Percentiles rank a stretch among this genome's conserved stretches.
phyloP scores from a whole-genome alignment of 805 yeast species.

The Kodamaea lidongshanica region DNA sequence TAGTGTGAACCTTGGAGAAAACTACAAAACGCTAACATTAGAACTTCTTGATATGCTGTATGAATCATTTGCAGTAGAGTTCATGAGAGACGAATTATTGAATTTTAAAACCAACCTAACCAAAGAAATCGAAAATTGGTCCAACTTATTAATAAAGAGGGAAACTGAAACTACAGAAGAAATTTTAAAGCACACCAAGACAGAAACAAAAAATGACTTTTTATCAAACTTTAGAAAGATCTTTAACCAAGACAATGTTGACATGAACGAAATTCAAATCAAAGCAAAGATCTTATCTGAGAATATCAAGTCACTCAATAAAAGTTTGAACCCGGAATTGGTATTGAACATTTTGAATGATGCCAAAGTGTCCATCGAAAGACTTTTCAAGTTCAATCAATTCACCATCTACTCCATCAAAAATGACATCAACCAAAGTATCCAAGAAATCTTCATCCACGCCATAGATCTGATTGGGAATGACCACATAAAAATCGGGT shows the following conservation, averaged over 20 bases:
- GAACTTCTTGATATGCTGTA: constrained; percentile 38
- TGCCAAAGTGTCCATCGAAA: constrained; percentile 58
- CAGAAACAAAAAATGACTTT: constrained; percentile 30
- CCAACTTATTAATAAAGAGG: constrained; percentile 29
- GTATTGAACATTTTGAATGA: constrained; percentile 64
- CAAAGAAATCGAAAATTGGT: constrained; percentile 28
- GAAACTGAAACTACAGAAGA: constrained; percentile 45
- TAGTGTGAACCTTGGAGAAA: constrained; percentile 33
- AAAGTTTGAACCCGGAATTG: constrained; percentile 74
- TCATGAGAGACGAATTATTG: constrained; percentile 31
- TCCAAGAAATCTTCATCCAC: constrained; percentile 60
- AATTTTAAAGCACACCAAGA: constrained; percentile 45
- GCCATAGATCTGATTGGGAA: constrained; percentile 58
- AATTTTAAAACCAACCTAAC: constrained; percentile 22
- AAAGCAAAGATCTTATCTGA: constrained; percentile 69
- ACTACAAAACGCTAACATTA: constrained; percentile 24
- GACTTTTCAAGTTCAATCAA: constrained; percentile 37
- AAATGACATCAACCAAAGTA: constrained; percentile 32
- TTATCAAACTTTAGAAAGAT: constrained; percentile 21
- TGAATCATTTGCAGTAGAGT: constrained; percentile 37
- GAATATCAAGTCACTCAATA: constrained; percentile 68
- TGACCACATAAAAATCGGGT: constrained; percentile 79
- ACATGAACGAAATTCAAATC: constrained; percentile 62
- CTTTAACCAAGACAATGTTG: constrained; percentile 15
- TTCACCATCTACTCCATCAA: constrained; percentile 31